Conservation (phyloP, 129 eudicot genomes). For the Flaveria trinervia region DNA sequence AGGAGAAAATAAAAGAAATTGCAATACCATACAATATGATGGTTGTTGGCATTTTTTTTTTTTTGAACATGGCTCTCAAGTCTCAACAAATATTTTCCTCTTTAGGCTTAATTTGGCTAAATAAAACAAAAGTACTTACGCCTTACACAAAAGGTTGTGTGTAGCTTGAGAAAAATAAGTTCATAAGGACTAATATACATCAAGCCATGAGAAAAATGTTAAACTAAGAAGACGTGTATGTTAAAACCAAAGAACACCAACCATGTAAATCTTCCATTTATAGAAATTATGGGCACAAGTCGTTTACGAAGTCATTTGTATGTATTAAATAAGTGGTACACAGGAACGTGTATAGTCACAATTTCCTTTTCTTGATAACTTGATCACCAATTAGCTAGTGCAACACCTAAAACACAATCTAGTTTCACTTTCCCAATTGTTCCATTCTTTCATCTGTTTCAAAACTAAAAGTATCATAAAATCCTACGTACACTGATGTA, state of each 20-base stretch:
- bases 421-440: not conserved
- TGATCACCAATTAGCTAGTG: not conserved
- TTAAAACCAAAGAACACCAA: not conserved
- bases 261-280: not conserved
- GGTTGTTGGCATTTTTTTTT: not conserved
- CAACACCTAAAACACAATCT: not conserved
- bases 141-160: too few species aligned
- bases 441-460: not conserved
- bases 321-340: not conserved
- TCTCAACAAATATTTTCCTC: not conserved
- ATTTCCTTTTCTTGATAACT: not conserved
- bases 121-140: not conserved
- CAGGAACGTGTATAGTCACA: not conserved
- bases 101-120: slow-evolving; percentile 9
- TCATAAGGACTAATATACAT: not conserved
- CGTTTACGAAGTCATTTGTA: not conserved
- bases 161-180: not conserved
- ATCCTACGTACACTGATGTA: slow-evolving; percentile 10
- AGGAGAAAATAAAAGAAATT: not conserved
- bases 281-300: not conserved
- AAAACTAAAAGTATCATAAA: not conserved
- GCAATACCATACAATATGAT: not conserved
- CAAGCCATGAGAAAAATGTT: not conserved
- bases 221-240: not conserved
- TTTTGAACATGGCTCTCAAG: not conserved